These are phyloP conservation scores for Trichoderma koningiopsis DNA, from an alignment of 2,329 filamentous ascomycete species.

Conservation along the genomic window DNA sequence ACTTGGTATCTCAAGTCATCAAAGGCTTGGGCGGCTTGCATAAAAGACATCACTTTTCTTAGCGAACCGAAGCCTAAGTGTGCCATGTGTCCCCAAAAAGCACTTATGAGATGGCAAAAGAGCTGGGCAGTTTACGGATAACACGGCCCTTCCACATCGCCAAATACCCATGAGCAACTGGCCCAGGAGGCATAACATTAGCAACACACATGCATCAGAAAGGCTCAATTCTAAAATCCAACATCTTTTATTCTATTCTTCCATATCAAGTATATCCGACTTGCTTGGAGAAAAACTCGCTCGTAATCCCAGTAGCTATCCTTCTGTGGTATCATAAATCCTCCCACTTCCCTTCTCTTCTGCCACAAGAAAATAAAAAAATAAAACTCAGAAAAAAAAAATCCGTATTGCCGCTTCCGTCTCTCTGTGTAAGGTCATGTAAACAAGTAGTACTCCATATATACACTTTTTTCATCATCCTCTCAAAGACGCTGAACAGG, in stretches of 20 bases:
- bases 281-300: neutral
- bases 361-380: neutral
- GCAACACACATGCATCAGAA: neutral
- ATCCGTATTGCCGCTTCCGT: neutral
- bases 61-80: no score
- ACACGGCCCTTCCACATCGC: neutral
- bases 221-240: neutral
- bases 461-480: neutral
- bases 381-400: neutral
- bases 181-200: neutral
- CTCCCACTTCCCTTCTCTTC: neutral
- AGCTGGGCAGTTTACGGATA: no score
- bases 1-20: no score
- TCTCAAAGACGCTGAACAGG: neutral
- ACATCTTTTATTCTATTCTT: neutral
- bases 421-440: neutral
- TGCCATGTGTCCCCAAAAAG: no score
- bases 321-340: conserved; percentile 22
- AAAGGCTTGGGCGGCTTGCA: no score
- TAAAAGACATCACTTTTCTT: no score
- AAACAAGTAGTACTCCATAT: neutral
- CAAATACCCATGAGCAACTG: neutral
- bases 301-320: neutral
- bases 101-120: no score
- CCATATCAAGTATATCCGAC: neutral